Evolutionary conservation across 176 grass and related monocot species (phyloP).

Genomic region (Carex cristatella): DNA sequence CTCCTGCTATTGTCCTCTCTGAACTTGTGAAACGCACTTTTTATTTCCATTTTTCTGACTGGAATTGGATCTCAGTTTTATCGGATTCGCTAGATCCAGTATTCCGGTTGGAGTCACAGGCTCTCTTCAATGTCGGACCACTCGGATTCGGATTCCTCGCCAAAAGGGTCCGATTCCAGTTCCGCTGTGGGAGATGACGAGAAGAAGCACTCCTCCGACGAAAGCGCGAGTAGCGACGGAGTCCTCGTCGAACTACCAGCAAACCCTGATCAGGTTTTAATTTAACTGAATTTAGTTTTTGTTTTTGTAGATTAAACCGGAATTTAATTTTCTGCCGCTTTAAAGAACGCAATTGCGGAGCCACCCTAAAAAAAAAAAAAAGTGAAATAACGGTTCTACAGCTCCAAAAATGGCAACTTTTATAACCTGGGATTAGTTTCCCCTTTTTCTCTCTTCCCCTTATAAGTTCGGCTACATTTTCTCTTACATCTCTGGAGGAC

Average conservation of each 20-base stretch:
- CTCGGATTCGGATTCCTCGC: slow-evolving; percentile 77
- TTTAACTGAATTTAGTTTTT: not conserved
- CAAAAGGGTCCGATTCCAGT: slow-evolving; percentile 49
- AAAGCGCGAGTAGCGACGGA: slow-evolving; percentile 89
- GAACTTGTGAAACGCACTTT: slow-evolving; percentile 20
- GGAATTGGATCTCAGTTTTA: slow-evolving; percentile 43
- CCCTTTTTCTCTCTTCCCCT: not conserved
- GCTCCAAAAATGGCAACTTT: slow-evolving; percentile 14
- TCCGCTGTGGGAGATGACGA: slow-evolving; percentile 23
- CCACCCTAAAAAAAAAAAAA: not conserved
- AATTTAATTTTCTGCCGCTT: not conserved
- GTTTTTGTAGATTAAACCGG: not conserved
- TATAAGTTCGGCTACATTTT: not conserved
- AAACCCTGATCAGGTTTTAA: slow-evolving; percentile 29
- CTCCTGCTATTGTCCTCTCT: not conserved
- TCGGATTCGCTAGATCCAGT: slow-evolving; percentile 45
- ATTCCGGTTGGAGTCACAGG: not conserved
- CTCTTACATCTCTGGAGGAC: not conserved
- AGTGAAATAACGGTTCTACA: not conserved
- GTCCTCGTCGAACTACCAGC: slow-evolving; percentile 92
- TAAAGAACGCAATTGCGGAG: slow-evolving; percentile 2
- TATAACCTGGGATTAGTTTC: not conserved
- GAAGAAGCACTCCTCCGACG: slow-evolving; percentile 55
- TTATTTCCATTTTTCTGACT: slow-evolving; percentile 17
- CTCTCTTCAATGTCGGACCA: slow-evolving; percentile 49